Conservation (phyloP, 208 protist species). For the Leishmania guyanensis region DNA sequence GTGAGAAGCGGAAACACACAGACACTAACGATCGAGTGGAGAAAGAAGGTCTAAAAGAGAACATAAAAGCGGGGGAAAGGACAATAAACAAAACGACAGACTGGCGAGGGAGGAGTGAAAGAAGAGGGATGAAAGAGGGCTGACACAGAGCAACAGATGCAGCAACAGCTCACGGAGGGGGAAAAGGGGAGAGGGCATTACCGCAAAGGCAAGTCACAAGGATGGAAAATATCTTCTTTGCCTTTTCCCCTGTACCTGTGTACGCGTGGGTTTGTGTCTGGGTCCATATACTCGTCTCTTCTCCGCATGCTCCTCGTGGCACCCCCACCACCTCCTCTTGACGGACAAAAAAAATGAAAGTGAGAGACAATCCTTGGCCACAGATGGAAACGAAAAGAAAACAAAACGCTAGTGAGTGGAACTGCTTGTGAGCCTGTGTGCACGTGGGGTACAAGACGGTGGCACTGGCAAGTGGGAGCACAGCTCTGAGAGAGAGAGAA, state of each 20-base stretch:
- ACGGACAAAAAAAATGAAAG: too few species aligned
- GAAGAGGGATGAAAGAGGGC: not conserved
- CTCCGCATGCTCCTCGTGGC: not conserved
- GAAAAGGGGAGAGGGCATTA: not conserved
- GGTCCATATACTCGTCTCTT: not conserved
- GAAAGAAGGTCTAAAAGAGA: not conserved
- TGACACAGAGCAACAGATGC: not conserved
- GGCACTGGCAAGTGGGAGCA: not conserved
- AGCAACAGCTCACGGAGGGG: not conserved
- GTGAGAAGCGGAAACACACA: not conserved
- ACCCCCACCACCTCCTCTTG: not conserved
- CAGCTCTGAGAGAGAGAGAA: not conserved
- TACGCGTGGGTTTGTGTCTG: not conserved
- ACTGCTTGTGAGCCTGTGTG: not conserved
- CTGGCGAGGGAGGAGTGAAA: not conserved
- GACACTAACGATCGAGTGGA: not conserved
- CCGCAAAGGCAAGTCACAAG: not conserved
- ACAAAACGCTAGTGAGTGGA: not conserved
- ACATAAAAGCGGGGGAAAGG: not conserved
- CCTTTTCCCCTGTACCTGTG: not conserved
- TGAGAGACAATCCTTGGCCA: too few species aligned
- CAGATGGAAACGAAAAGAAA: not conserved
- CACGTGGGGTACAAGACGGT: conserved; percentile 1
- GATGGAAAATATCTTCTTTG: not conserved
- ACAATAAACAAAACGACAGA: not conserved